A percentile compares a stretch with the other conserved stretches of the same genome.
Evolutionary conservation across 2,329 filamentous ascomycete species (phyloP).

Genomic region (Fusarium sp.): DNA sequence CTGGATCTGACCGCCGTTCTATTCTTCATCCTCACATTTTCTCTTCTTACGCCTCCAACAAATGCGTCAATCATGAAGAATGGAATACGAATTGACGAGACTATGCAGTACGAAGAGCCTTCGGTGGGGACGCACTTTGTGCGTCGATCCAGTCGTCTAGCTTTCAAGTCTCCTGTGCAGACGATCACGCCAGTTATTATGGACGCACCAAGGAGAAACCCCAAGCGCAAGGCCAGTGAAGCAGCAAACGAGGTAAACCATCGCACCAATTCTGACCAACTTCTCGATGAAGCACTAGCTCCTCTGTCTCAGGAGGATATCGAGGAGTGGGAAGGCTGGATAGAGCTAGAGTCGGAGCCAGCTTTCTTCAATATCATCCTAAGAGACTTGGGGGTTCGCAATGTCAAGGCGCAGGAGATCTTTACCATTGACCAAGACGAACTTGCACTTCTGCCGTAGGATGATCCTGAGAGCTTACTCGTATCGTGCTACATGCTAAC

Average conservation of each 20-base stretch:
- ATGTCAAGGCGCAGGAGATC: slow-evolving; percentile 82
- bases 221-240: slow-evolving; percentile 61
- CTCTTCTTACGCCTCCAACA: neutral
- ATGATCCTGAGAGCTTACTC: no score
- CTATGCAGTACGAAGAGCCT: slow-evolving; percentile 15
- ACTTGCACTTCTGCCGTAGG: slow-evolving; percentile 73
- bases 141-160: slow-evolving; percentile 43
- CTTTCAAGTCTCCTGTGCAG: slow-evolving; percentile 14
- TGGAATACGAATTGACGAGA: slow-evolving; percentile 19
- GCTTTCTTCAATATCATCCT: slow-evolving; percentile 90
- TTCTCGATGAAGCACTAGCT: slow-evolving; percentile 62
- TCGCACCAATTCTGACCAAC: slow-evolving; percentile 54
- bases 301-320: slow-evolving; percentile 66
- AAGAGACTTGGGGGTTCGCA: slow-evolving; percentile 79
- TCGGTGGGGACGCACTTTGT: neutral
- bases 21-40: neutral
- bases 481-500: slow-evolving; percentile 20
- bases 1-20: slow-evolving; percentile 6
- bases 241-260: slow-evolving; percentile 47
- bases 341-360: slow-evolving; percentile 91
- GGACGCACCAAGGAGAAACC: slow-evolving; percentile 53
- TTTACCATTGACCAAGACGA: slow-evolving; percentile 77
- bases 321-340: slow-evolving; percentile 77
- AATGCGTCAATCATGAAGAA: slow-evolving; percentile 7
- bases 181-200: slow-evolving; percentile 19